Evolutionary conservation across 306 rosid genomes (phyloP).

Genomic region (Casuarina equisetifolia): DNA sequence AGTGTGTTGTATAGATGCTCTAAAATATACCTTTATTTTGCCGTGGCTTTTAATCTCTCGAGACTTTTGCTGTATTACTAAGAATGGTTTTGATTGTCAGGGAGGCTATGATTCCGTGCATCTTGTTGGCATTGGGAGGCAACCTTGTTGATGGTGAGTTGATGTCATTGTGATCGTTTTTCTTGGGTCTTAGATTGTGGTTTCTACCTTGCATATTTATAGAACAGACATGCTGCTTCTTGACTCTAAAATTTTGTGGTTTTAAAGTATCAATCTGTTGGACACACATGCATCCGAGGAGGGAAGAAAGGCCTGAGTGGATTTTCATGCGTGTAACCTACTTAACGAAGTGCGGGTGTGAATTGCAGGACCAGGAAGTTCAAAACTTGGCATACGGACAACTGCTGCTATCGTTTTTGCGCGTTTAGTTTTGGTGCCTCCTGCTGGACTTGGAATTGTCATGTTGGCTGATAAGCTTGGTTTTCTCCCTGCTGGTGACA

Average conservation of each 20-base stretch:
- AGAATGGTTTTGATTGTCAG: slow-evolving; percentile 54
- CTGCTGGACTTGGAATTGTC: slow-evolving; percentile 85
- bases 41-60: not conserved
- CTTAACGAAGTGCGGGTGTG: not conserved
- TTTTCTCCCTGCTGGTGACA: slow-evolving; percentile 81
- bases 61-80: slow-evolving; percentile 16
- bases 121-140: slow-evolving; percentile 95
- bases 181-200: not conserved
- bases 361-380: slow-evolving; percentile 92
- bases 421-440: slow-evolving; percentile 84
- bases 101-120: slow-evolving; percentile 99
- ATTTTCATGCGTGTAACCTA: not conserved
- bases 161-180: slow-evolving; percentile 9
- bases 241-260: not conserved
- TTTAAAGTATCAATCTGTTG: not conserved
- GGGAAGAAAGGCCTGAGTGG: not conserved
- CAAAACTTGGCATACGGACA: slow-evolving; percentile 85
- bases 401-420: slow-evolving; percentile 82
- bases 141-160: slow-evolving; percentile 89
- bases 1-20: not conserved
- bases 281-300: not conserved
- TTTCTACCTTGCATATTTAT: not conserved
- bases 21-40: not conserved
- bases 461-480: slow-evolving; percentile 93
- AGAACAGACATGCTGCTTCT: not conserved